Evolutionary conservation across 805 yeast genomes (phyloP), one percentile per base, ranked within the genome.

Genomic region (Starmerella cellae): DNA sequence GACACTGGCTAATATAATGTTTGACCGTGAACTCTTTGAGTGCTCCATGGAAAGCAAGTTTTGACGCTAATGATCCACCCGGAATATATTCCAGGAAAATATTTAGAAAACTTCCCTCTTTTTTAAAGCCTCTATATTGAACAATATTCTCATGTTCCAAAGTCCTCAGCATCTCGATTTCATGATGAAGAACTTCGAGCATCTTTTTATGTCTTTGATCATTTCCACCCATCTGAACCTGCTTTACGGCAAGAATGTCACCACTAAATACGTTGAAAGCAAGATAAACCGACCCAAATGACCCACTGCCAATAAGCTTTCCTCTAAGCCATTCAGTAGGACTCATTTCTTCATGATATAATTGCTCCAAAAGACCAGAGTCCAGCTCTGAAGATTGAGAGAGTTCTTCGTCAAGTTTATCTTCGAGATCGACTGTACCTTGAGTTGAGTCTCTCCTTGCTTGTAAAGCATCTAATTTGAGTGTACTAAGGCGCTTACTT

Each of bases 201-300:
- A 60, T 51, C 19, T 50, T 41, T n/a, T 44, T 45, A 24, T 45
- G 41, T 41, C 56, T 52, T 28, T 45, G 51, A 30, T 54, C 63
- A 36, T 47, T 58, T 9, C 31, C 38, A 1, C 81, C 78, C 16
- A 87, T 58, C 37, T 79, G 80, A 1, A 91, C 95, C 59, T 87
- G 95, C 57, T 91, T 91, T 17, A 91, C 95, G 1, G 97, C 98
- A 94, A 88, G 83, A 39, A 91, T 67, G 57, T 85, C 97, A 34
- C 98, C 98, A 0, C 94, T 85, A 27, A 79, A 62, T 1, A 94
- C 81, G 57, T 87, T 83, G 77, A 91, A 76, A 0, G 96, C 98
- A 29, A 91, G 64, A 48, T 80, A 87, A 1, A 91, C 98, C 2
- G 83, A 77, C 26, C 97, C 98, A 66, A 85, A 91, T 46, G 93